These are phyloP conservation scores for Paratinospora sagittata DNA, from an alignment of 164 flowering plant species.

Conservation along the genomic window DNA sequence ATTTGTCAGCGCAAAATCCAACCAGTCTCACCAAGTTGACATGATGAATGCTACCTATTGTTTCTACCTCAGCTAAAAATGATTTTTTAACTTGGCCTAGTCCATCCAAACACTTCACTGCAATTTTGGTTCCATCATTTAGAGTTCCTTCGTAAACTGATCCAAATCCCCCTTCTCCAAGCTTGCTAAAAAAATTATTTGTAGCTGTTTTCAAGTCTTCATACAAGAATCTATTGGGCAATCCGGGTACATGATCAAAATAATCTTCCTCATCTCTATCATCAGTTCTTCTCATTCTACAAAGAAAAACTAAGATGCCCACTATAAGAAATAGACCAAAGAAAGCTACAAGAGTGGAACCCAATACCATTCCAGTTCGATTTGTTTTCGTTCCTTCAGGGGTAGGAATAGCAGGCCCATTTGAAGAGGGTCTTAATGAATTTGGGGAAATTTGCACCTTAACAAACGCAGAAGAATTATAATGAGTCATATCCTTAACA, in stretches of 20 bases:
- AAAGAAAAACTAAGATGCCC: background rate
- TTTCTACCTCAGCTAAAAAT: constrained; percentile 16
- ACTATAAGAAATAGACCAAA: background rate
- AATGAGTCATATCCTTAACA: background rate
- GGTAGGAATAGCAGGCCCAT: background rate
- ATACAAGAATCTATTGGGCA: background rate
- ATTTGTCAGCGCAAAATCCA: background rate
- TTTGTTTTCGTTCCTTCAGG: background rate
- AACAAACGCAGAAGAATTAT: background rate
- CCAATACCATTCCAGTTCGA: background rate
- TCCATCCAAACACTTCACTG: constrained; percentile 25
- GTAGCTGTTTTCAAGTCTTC: background rate
- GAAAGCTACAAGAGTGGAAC: background rate
- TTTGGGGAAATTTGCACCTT: background rate
- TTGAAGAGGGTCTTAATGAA: background rate
- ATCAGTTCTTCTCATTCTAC: background rate
- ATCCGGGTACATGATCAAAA: background rate
- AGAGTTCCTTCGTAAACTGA: constrained; percentile 21
- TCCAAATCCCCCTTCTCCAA: constrained; percentile 13
- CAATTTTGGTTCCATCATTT: constrained; percentile 19
- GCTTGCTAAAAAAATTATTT: background rate
- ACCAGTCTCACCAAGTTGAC: constrained; percentile 23
- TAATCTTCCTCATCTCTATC: background rate
- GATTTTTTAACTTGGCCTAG: constrained; percentile 23
- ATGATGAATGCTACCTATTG: constrained; percentile 20